Conservation (phyloP, 2,329 filamentous ascomycete genomes). For the Spiromastix sp. region DNA sequence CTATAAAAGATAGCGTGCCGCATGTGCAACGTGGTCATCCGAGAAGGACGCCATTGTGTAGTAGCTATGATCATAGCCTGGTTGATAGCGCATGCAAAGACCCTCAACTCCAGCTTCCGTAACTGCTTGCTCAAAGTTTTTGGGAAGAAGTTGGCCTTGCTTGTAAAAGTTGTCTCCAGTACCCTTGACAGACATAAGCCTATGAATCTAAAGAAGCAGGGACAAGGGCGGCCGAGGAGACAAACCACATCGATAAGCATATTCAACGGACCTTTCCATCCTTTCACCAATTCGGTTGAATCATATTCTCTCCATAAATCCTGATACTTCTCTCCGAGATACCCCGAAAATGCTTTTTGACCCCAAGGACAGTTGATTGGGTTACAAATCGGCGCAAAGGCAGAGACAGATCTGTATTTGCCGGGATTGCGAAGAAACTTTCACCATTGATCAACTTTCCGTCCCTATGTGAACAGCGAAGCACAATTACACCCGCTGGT, state of each 20-base stretch:
- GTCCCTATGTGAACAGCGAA: neutral
- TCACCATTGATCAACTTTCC: too few species aligned
- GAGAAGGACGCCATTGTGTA: conserved; percentile 90
- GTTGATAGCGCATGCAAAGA: conserved; percentile 70
- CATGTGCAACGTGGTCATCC: conserved; percentile 82
- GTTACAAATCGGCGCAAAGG: conserved; percentile 85
- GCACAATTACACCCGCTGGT: too few species aligned
- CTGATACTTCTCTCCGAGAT: conserved; percentile 62
- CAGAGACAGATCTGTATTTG: conserved; percentile 77
- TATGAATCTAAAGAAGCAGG: too few species aligned
- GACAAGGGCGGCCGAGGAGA: conserved; percentile 18
- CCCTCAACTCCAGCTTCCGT: conserved; percentile 64
- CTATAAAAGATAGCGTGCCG: conserved; percentile 76
- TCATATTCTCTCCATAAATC: conserved; percentile 84
- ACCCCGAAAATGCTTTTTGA: conserved; percentile 86
- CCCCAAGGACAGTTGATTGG: conserved; percentile 84
- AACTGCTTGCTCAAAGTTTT: conserved; percentile 78
- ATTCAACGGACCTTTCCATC: conserved; percentile 62
- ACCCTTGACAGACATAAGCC: conserved; percentile 49
- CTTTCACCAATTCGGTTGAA: conserved; percentile 76
- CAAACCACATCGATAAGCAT: conserved; percentile 77
- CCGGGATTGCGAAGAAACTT: conserved; percentile 83
- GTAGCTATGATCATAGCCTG: conserved; percentile 95
- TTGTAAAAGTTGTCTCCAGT: conserved; percentile 97
- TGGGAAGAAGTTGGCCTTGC: conserved; percentile 79